Conservation (phyloP, 345 rosid species). For the Populus simonii region DNA sequence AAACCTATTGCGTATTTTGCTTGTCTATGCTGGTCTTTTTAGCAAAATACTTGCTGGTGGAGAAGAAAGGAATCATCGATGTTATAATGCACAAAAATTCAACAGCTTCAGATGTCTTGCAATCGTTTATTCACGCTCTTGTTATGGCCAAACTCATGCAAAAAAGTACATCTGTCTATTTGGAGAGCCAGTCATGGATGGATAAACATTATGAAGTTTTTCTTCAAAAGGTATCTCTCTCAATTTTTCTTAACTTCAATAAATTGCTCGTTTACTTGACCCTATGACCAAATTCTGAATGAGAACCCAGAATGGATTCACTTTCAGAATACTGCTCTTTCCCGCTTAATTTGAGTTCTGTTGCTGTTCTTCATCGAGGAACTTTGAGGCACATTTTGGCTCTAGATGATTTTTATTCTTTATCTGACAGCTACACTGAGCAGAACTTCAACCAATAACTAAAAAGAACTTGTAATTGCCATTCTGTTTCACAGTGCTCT, state of each 20-base stretch:
- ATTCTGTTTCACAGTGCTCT: no score
- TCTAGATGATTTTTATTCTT: no score
- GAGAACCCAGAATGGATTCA: background rate
- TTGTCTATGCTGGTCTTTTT: conserved; percentile 12
- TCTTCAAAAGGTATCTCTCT: conserved; percentile 53
- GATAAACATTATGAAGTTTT: conserved; percentile 58
- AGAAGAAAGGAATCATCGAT: conserved; percentile 43
- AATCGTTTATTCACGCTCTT: conserved; percentile 70
- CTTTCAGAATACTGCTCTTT: no score
- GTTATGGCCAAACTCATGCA: conserved; percentile 42
- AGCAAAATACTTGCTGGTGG: conserved; percentile 68
- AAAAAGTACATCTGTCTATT: conserved; percentile 19
- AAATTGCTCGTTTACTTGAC: background rate
- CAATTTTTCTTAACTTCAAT: background rate
- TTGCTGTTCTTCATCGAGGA: no score
- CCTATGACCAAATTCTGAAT: background rate
- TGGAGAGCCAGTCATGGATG: conserved; percentile 75
- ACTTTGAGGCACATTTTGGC: no score
- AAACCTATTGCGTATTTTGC: conserved; percentile 5
- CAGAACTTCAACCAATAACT: no score
- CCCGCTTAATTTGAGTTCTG: no score
- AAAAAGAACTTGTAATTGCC: no score
- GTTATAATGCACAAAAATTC: conserved; percentile 66
- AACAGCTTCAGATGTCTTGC: conserved; percentile 56
- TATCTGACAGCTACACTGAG: no score